phyloP scores from a whole-genome alignment of 106 monocot species.

The Dendrobium officinale region DNA sequence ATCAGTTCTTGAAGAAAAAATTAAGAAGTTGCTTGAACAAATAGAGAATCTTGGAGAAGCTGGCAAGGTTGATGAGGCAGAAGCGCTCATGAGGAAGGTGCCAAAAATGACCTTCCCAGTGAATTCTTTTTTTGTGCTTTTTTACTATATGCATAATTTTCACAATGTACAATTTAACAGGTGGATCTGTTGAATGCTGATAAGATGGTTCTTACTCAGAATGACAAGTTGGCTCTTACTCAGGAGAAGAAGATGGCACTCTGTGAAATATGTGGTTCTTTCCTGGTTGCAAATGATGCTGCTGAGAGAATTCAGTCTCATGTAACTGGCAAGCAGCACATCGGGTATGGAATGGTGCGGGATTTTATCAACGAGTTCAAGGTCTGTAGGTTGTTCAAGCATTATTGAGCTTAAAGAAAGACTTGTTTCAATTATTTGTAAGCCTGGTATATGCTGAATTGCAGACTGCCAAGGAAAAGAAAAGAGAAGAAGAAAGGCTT shows the following conservation, averaged over 20 bases:
- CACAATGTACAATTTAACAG: slow-evolving; percentile 21
- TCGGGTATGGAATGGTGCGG: slow-evolving; percentile 95
- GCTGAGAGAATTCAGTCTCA: slow-evolving; percentile 93
- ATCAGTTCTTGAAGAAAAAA: slow-evolving; percentile 68
- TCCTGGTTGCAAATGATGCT: slow-evolving; percentile 94
- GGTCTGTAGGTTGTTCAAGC: slow-evolving; percentile 28
- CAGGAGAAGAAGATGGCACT: slow-evolving; percentile 99
- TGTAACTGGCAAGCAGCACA: slow-evolving; percentile 95
- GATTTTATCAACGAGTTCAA: slow-evolving; percentile 84
- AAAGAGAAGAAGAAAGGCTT: slow-evolving; percentile 66
- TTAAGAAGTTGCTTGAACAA: slow-evolving; percentile 90
- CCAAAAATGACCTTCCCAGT: neutral
- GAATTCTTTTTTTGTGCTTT: neutral
- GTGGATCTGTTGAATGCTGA: slow-evolving; percentile 86
- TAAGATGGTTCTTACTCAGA: slow-evolving; percentile 58
- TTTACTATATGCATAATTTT: neutral
- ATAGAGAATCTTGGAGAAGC: slow-evolving; percentile 90
- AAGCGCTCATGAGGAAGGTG: slow-evolving; percentile 97
- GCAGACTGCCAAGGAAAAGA: slow-evolving; percentile 72
- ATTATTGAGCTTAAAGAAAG: neutral
- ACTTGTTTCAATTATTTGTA: neutral
- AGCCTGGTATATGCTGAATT: slow-evolving; percentile 1
- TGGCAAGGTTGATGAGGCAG: slow-evolving; percentile 97
- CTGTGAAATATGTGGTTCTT: slow-evolving; percentile 98
- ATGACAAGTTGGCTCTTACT: slow-evolving; percentile 69